These are phyloP conservation scores for Exophiala alcalophila DNA, from an alignment of 2,329 filamentous ascomycete genomes.

Conservation along the genomic window DNA sequence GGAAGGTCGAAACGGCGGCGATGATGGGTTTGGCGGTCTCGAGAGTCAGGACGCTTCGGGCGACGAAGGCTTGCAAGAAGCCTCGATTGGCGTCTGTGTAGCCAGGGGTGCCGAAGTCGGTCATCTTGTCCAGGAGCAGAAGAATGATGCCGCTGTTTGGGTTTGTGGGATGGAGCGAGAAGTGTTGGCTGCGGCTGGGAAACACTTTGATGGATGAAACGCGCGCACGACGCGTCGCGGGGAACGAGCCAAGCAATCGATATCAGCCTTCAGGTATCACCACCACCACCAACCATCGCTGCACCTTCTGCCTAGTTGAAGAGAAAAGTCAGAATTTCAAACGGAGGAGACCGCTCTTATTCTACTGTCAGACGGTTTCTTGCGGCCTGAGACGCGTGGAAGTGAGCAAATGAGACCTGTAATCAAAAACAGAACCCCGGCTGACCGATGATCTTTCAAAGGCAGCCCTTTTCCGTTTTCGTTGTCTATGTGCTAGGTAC, in stretches of 20 bases:
- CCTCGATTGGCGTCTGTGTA: conserved; percentile 73
- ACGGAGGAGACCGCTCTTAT: no score
- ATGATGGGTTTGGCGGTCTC: conserved; percentile 70
- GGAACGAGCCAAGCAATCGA: not conserved
- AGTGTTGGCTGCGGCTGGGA: not conserved
- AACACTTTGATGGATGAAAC: not conserved
- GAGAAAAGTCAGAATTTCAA: no score
- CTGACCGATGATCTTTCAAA: no score
- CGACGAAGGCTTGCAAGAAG: conserved; percentile 85
- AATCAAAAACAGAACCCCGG: no score
- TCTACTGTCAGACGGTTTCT: no score
- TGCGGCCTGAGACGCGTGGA: no score
- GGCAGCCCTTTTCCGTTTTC: no score
- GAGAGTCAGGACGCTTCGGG: conserved; percentile 72
- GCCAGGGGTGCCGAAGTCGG: conserved; percentile 5
- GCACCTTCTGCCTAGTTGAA: no score
- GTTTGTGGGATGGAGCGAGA: not conserved
- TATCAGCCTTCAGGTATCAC: not conserved
- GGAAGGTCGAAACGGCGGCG: conserved; percentile 68
- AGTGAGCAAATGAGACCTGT: no score
- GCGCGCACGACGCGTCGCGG: conserved; percentile 4
- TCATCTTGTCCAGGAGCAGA: conserved; percentile 5
- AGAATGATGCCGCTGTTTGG: no score
- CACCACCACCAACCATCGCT: no score
- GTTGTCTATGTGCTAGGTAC: no score